Evolutionary conservation across 768 basidiomycete species (phyloP).

Genomic region (Leccinum uliginosum): DNA sequence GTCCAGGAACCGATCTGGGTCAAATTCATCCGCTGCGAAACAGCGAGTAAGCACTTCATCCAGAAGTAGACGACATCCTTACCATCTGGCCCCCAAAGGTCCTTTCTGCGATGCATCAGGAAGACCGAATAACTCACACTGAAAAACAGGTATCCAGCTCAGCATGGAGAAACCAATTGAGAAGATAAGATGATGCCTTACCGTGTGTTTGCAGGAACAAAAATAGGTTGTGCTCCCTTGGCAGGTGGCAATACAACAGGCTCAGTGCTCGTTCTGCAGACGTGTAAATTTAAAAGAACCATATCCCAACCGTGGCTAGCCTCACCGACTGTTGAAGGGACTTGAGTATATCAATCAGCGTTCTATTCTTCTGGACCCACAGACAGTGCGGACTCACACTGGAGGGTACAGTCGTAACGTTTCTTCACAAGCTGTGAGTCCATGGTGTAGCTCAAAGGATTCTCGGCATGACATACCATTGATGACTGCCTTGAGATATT

Average conservation of each 20-base stretch:
- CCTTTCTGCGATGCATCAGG: conserved; percentile 57
- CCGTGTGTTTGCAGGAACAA: conserved; percentile 31
- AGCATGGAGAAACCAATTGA: background rate
- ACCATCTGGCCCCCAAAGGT: conserved; percentile 71
- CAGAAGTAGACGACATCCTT: background rate
- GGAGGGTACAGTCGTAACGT: conserved; percentile 28
- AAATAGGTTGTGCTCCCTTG: conserved; percentile 26
- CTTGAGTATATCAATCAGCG: conserved; percentile 10
- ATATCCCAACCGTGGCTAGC: background rate
- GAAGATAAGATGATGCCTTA: conserved; percentile 2
- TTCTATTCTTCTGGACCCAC: background rate
- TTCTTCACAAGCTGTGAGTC: conserved; percentile 17
- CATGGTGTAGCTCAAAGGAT: background rate
- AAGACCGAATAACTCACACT: conserved; percentile 45
- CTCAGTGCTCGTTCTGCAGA: conserved; percentile 19
- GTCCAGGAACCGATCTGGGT: conserved; percentile 66
- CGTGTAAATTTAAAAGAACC: background rate
- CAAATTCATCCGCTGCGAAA: conserved; percentile 48
- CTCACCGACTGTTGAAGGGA: conserved; percentile 25
- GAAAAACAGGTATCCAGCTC: background rate
- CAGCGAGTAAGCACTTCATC: background rate
- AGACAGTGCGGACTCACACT: conserved; percentile 22
- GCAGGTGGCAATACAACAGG: conserved; percentile 21
- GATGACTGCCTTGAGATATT: conserved; percentile 38
- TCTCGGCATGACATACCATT: conserved; percentile 19